Conservation (phyloP, 768 basidiomycete species). For the Amanita brunnescens region DNA sequence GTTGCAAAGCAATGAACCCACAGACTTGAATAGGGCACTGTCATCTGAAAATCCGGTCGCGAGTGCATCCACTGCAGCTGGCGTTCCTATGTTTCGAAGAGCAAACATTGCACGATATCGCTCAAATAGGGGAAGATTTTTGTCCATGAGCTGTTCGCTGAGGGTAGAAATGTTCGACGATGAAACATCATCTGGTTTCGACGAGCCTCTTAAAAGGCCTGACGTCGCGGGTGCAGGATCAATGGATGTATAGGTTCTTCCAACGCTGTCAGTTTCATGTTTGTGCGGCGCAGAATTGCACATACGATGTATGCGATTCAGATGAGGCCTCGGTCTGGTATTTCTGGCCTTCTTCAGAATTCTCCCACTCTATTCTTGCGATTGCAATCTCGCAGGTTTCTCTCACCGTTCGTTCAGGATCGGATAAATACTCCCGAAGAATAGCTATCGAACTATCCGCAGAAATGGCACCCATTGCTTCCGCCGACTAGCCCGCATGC, state of each 20-base stretch:
- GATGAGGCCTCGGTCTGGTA: slow-evolving; percentile 24
- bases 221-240: slow-evolving; percentile 86
- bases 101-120: slow-evolving; percentile 99
- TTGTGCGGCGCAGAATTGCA: neutral
- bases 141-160: slow-evolving; percentile 55
- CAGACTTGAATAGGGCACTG: slow-evolving; percentile 89
- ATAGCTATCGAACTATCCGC: slow-evolving; percentile 54
- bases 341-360: slow-evolving; percentile 59
- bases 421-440: slow-evolving; percentile 61
- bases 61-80: slow-evolving; percentile 81
- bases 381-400: slow-evolving; percentile 98
- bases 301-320: slow-evolving; percentile 30
- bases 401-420: slow-evolving; percentile 67
- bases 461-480: slow-evolving; percentile 95
- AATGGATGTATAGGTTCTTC: slow-evolving; percentile 69
- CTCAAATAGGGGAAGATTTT: slow-evolving; percentile 67
- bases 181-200: slow-evolving; percentile 43
- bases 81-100: slow-evolving; percentile 84
- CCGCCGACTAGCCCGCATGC: slow-evolving; percentile 67
- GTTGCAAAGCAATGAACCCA: slow-evolving; percentile 6
- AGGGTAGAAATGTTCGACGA: slow-evolving; percentile 44
- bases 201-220: slow-evolving; percentile 44
- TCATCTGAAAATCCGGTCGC: slow-evolving; percentile 85
- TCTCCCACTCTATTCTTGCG: slow-evolving; percentile 90
- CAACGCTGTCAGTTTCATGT: slow-evolving; percentile 1